Evolutionary conservation across 805 yeast species (phyloP).

Genomic region (Nakazawaea laoshanensis): DNA sequence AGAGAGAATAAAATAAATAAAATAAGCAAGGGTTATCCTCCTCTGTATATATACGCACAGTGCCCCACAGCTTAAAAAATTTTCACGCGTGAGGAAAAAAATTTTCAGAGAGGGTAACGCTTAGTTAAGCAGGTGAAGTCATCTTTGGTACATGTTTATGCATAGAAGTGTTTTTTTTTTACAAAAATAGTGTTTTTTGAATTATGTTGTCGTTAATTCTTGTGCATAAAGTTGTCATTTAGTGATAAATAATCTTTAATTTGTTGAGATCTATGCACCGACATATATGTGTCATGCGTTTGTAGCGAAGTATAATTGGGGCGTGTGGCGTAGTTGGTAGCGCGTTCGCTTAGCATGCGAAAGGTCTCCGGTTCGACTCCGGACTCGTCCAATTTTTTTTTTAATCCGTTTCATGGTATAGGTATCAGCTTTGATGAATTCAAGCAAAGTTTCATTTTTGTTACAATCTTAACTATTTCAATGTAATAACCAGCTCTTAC

Average conservation of each 20-base stretch:
- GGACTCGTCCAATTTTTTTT: constrained; percentile 49
- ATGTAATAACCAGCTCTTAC: too few species aligned
- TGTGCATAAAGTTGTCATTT: too few species aligned
- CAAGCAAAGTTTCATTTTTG: neutral
- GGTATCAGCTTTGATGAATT: neutral
- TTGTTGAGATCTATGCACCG: too few species aligned
- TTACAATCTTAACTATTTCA: neutral
- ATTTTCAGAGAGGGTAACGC: constrained; percentile 13
- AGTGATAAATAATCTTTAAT: too few species aligned
- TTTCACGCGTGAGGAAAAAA: constrained; percentile 9
- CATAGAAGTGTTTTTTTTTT: too few species aligned
- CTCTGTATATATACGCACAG: constrained; percentile 6
- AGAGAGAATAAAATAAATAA: constrained; percentile 5
- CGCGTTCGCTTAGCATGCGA: constrained; percentile 74
- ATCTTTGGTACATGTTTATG: constrained; percentile 3
- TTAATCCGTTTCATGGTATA: neutral
- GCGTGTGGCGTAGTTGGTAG: constrained; percentile 82
- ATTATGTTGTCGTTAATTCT: too few species aligned
- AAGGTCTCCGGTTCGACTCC: constrained; percentile 77
- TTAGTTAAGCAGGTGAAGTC: constrained; percentile 2
- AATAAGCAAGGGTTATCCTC: constrained; percentile 1
- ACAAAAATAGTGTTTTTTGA: too few species aligned
- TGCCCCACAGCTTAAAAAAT: constrained; percentile 10
- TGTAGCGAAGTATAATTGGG: too few species aligned
- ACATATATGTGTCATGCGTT: too few species aligned